A percentile compares a stretch with the other conserved stretches of the same genome.
Conservation (phyloP, 192 early-diverging fungal genomes). For the Mortierella alpina region DNA sequence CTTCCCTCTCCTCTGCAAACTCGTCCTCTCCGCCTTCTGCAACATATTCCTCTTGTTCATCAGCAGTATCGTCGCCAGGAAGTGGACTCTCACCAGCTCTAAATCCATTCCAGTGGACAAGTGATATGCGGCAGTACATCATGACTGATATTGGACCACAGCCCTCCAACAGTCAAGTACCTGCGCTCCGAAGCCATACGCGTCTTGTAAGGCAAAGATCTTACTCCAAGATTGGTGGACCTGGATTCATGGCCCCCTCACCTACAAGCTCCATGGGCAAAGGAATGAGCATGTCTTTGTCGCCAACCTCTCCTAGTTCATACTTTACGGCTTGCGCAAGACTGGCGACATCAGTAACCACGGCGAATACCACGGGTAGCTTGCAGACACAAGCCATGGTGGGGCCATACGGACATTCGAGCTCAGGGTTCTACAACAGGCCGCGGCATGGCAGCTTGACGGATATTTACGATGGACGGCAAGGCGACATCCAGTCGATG, state of each 20-base stretch:
- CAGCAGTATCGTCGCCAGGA: constrained; percentile 31
- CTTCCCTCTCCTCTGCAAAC: constrained; percentile 5
- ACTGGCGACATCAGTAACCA: not conserved
- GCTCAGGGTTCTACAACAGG: too few species aligned
- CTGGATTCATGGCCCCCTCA: constrained; percentile 6
- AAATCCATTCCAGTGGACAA: constrained; percentile 42
- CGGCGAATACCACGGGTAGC: not conserved
- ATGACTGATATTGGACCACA: constrained; percentile 52
- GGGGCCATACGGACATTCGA: not conserved
- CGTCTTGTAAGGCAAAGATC: constrained; percentile 22
- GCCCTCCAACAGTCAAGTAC: constrained; percentile 36
- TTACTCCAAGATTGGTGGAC: constrained; percentile 27
- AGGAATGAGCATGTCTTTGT: not conserved
- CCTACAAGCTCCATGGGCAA: not conserved
- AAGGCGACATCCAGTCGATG: too few species aligned
- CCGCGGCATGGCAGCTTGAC: too few species aligned
- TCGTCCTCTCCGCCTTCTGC: constrained; percentile 23
- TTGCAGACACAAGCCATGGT: not conserved
- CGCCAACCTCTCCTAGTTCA: not conserved
- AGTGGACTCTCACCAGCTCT: constrained; percentile 20
- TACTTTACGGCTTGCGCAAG: too few species aligned
- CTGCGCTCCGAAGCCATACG: constrained; percentile 10
- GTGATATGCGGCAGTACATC: constrained; percentile 44
- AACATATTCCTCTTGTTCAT: constrained; percentile 32
- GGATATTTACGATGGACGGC: too few species aligned